phyloP scores from a whole-genome alignment of 1,284 basidiomycete species.

The Cutaneotrichosporon sp. region DNA sequence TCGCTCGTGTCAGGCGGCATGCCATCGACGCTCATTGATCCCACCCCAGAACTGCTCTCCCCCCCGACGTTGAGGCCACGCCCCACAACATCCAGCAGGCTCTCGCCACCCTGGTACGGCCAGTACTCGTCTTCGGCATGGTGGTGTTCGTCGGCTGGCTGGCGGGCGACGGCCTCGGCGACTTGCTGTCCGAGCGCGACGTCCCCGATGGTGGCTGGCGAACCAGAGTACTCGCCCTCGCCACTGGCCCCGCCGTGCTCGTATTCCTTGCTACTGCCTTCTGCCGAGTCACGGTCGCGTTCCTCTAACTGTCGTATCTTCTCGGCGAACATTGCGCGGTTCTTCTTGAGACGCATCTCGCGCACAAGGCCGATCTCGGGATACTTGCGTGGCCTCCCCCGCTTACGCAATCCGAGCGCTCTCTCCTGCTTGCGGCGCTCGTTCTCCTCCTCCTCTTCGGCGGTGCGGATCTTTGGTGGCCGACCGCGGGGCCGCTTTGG shows the following conservation, averaged over 20 bases:
- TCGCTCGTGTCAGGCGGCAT: background rate
- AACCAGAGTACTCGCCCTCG: background rate
- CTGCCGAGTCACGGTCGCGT: background rate
- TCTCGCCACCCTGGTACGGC: constrained; percentile 31
- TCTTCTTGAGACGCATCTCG: constrained; percentile 44
- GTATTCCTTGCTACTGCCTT: constrained; percentile 1
- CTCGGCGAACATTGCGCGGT: constrained; percentile 32
- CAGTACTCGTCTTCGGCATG: constrained; percentile 24
- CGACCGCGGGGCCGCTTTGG: constrained; percentile 23
- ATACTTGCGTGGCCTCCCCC: constrained; percentile 41
- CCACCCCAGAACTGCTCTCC: background rate
- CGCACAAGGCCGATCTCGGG: constrained; percentile 39
- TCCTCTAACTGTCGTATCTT: constrained; percentile 25
- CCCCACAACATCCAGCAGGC: constrained; percentile 34
- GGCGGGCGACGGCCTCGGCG: constrained; percentile 14
- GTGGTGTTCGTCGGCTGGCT: background rate
- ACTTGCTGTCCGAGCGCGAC: constrained; percentile 16
- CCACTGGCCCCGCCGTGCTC: background rate
- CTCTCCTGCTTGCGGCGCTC: constrained; percentile 29
- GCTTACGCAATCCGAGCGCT: constrained; percentile 28
- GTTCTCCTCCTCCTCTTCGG: constrained; percentile 33
- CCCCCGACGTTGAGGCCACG: background rate
- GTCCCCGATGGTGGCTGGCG: background rate
- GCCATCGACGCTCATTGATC: constrained; percentile 2
- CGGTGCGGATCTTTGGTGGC: constrained; percentile 35